Evolutionary conservation across 73 alveolate species (phyloP), one percentile per base, ranked within the genome.

Genomic region (Symbiodinium natans): DNA sequence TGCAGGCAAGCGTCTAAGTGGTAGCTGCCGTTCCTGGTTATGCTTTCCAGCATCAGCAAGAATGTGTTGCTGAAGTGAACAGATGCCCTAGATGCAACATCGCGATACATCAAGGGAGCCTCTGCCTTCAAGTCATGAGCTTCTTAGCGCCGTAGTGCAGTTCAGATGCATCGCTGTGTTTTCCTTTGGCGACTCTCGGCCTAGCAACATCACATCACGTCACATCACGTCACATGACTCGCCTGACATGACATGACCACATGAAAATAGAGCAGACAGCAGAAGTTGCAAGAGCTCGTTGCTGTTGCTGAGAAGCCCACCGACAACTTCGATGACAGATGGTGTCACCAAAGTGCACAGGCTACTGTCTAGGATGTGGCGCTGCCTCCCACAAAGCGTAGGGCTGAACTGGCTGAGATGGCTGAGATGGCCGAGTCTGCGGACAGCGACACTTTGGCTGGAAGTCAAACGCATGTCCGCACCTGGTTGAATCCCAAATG

Each of bases 401-500:
- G n/a, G n/a, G n/a, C n/a, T n/a, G n/a, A n/a, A n/a, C n/a, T n/a
- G n/a, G n/a, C n/a, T n/a, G n/a, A n/a, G n/a, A n/a, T n/a, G n/a
- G n/a, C n/a, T n/a, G n/a, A n/a, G n/a, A n/a, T n/a, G n/a, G n/a
- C n/a, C n/a, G n/a, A n/a, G n/a, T n/a, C n/a, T n/a, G n/a, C n/a
- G n/a, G 17, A 0, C 59, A 23, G 19, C 0, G 80, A 23, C 38
- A 27, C 36, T 0, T 27, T 3, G 36, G 19, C 1, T n/a, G n/a
- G n/a, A n/a, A n/a, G n/a, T n/a, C n/a, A n/a, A n/a, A n/a, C n/a
- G n/a, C n/a, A n/a, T n/a, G n/a, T n/a, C n/a, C n/a, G n/a, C n/a
- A 46, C 95, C 97, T 90, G 89, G 97, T 90, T 8, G 97, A 90
- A 52, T 90, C 97, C 97, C 97, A 90, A 31, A 90, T 90, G 77